A percentile compares a stretch with the other conserved stretches of the same genome.
phyloP scores from a whole-genome alignment of 129 eudicot species.

The Saussurea involucrata region DNA sequence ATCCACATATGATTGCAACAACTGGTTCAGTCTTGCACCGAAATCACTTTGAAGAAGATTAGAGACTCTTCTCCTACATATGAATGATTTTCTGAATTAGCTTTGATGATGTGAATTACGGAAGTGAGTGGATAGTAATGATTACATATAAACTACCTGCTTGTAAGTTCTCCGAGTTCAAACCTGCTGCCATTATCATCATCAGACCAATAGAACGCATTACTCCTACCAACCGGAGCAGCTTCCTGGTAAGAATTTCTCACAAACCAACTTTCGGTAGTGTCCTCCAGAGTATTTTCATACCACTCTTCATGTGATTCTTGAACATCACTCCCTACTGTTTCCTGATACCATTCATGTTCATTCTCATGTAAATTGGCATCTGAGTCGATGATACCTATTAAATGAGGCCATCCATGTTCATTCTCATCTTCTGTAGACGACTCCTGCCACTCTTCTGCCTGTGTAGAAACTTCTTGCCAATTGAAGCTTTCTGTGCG shows the following conservation, averaged over 20 bases:
- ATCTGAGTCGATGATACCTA: neutral
- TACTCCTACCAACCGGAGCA: conserved; percentile 35
- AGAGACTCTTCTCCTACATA: conserved; percentile 78
- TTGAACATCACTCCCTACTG: conserved; percentile 29
- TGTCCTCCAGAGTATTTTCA: conserved; percentile 32
- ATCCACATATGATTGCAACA: conserved; percentile 73
- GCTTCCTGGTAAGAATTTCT: conserved; percentile 23
- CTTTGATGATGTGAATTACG: neutral
- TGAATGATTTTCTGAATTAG: neutral
- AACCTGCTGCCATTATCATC: conserved; percentile 50
- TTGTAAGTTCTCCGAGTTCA: conserved; percentile 73
- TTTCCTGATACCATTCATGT: conserved; percentile 29
- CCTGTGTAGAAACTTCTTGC: conserved; percentile 26
- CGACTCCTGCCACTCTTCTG: conserved; percentile 40
- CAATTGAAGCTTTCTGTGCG: conserved; percentile 10
- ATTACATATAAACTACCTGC: conserved; percentile 44
- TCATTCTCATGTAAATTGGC: conserved; percentile 23
- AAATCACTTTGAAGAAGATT: conserved; percentile 90
- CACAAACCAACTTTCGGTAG: conserved; percentile 40
- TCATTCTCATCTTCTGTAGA: conserved; percentile 32
- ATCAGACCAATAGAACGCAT: conserved; percentile 44
- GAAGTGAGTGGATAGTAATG: neutral
- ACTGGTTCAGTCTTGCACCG: conserved; percentile 69
- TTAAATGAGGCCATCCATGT: conserved; percentile 28
- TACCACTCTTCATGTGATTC: conserved; percentile 46